These are phyloP conservation scores for Cryptosporidium baileyi DNA, from an alignment of 169 alveolate genomes.

Conservation along the genomic window DNA sequence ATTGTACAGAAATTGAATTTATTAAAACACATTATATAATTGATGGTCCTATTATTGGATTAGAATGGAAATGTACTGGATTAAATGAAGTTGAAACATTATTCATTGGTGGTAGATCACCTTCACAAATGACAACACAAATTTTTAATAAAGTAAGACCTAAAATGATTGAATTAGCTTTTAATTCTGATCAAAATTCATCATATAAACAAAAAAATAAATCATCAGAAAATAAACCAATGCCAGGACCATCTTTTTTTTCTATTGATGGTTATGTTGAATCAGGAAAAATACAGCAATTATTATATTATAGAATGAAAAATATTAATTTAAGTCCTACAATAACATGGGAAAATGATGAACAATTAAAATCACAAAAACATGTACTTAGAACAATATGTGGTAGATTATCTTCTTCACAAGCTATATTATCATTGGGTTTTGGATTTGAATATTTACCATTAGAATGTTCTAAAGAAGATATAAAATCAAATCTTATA, in stretches of 20 bases:
- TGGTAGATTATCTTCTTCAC: constrained; percentile 33
- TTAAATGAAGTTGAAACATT: constrained; percentile 22
- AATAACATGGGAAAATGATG: constrained; percentile 44
- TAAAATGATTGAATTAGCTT: constrained; percentile 66
- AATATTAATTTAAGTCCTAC: constrained; percentile 23
- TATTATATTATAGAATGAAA: constrained; percentile 51
- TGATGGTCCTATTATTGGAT: constrained; percentile 61
- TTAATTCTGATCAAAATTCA: background rate
- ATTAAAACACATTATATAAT: constrained; percentile 45
- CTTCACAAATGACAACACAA: constrained; percentile 55
- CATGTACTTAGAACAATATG: constrained; percentile 41
- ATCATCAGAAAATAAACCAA: background rate
- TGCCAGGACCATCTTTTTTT: constrained; percentile 65
- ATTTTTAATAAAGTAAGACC: constrained; percentile 49
- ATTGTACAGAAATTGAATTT: constrained; percentile 42
- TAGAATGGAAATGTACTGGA: constrained; percentile 67
- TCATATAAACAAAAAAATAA: background rate
- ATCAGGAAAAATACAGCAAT: constrained; percentile 59
- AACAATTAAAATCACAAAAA: constrained; percentile 10
- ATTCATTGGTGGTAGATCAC: constrained; percentile 53
- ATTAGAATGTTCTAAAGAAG: background rate
- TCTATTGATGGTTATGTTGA: constrained; percentile 51
- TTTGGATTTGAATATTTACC: constrained; percentile 67
- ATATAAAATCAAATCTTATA: constrained; percentile 20
- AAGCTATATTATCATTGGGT: constrained; percentile 38